These are phyloP conservation scores for Podaxis rugospora DNA, from an alignment of 768 basidiomycete genomes.

Conservation along the genomic window DNA sequence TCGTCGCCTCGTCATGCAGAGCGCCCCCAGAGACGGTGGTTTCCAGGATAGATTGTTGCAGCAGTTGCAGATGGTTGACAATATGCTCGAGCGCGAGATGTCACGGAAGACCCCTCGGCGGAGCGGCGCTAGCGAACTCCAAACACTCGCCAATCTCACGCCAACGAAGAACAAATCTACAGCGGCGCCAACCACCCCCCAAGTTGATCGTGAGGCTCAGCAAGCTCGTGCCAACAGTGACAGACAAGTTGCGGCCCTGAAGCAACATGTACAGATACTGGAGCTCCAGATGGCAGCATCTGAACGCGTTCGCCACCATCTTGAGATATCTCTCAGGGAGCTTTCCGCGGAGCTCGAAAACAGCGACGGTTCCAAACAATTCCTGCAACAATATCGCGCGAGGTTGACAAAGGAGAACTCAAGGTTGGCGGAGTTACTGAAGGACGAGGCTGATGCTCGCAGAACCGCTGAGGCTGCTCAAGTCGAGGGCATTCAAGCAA, in stretches of 20 bases:
- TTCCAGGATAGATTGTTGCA: constrained; percentile 60
- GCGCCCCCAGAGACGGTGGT: constrained; percentile 51
- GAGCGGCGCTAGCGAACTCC: constrained; percentile 30
- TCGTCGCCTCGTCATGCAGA: constrained; percentile 56
- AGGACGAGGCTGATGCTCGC: constrained; percentile 63
- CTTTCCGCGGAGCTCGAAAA: constrained; percentile 58
- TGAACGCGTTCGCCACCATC: constrained; percentile 59
- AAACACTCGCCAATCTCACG: constrained; percentile 38
- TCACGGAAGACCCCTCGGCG: constrained; percentile 31
- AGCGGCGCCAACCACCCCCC: constrained; percentile 10
- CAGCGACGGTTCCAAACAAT: constrained; percentile 63
- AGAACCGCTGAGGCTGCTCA: constrained; percentile 58
- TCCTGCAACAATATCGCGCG: constrained; percentile 51
- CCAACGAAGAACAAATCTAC: constrained; percentile 38
- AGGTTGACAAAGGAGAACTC: constrained; percentile 55
- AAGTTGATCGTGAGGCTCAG: constrained; percentile 14
- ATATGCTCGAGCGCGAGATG: constrained; percentile 50
- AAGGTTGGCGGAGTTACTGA: constrained; percentile 47
- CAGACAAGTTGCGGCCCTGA: constrained; percentile 46
- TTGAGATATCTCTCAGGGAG: constrained; percentile 56
- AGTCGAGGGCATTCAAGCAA: constrained; percentile 55
- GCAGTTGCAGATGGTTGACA: constrained; percentile 60
- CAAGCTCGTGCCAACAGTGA: constrained; percentile 35
- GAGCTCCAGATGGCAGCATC: constrained; percentile 69
- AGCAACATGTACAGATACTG: constrained; percentile 62